Evolutionary conservation across 2,329 filamentous ascomycete species (phyloP), one percentile per base, ranked within the genome.

Genomic region (Blastomyces parvus): DNA sequence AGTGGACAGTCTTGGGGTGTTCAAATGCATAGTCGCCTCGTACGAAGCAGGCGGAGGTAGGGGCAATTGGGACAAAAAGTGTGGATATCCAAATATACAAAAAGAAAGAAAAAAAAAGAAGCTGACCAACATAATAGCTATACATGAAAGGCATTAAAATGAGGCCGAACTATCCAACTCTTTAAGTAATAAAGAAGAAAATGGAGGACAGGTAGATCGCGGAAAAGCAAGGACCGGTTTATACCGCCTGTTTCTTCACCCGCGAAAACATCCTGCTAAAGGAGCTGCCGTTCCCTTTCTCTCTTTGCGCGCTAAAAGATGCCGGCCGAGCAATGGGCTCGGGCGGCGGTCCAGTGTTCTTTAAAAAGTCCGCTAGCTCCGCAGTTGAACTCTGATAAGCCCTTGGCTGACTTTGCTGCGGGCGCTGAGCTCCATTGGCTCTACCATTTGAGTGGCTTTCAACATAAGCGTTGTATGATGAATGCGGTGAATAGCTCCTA

Each of bases 291-390:
- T 62, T 63, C 56, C 62, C 66, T 59, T 65, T 66, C 60, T 60
- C 63, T 11, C 70, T 62, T 14, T 64, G 62, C 8, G 56, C 65
- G 52, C 62, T 66, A 1, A 63, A 46, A 22, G 67, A 65, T 33
- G 65, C 60, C 8, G 66, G 67, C 25, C 60, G 64, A 2, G 61
- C 44, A 42, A 70, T 66, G 19, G 70, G 71, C 17, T 81, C 79
- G 1, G 87, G 86, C 2, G 88, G 88, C 2, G 88, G 88, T 42
- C 81, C 86, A 17, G 87, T 88, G 69, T 85, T 85, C 61, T 82
- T 84, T 40, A 94, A 76, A 72, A 93, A 93, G 60, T 86, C 84
- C 0, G 89, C 88, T 55, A 93, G 75, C 60, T 91, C 88, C 22
- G 83, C 82, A 1, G 87, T 91, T 33, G 77, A 76, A 22, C 73